These are phyloP conservation scores for Ajuga chamaepitys DNA, from an alignment of 257 asterid species.

Conservation along the genomic window DNA sequence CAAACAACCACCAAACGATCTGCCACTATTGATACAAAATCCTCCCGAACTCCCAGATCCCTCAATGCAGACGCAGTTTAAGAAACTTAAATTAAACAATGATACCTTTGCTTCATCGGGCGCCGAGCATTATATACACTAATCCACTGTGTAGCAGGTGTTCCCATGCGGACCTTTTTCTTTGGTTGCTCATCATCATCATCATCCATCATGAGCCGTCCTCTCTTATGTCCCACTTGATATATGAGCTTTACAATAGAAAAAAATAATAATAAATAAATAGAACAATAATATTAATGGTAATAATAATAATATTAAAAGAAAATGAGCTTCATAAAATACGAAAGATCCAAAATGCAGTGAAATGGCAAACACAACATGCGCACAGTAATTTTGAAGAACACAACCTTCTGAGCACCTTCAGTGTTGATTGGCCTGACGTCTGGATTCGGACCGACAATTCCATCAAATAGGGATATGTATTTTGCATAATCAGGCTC, in stretches of 20 bases:
- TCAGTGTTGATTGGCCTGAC: slow-evolving; percentile 62
- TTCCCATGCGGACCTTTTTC: slow-evolving; percentile 64
- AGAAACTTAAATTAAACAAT: background rate
- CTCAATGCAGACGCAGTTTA: background rate
- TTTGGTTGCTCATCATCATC: slow-evolving; percentile 56
- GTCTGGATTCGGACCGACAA: slow-evolving; percentile 56
- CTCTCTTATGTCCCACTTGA: slow-evolving; percentile 65
- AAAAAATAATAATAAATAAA: background rate
- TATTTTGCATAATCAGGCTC: slow-evolving; percentile 60
- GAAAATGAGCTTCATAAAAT: background rate
- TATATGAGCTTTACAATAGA: slow-evolving; percentile 28
- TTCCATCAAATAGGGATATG: slow-evolving; percentile 61
- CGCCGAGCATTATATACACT: slow-evolving; percentile 53
- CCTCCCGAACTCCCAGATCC: too few relatives aligned
- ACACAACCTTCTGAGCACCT: slow-evolving; percentile 54
- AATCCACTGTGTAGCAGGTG: slow-evolving; percentile 68
- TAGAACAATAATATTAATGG: background rate
- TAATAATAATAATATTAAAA: background rate
- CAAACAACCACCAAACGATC: too few relatives aligned
- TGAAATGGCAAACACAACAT: background rate
- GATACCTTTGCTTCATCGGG: slow-evolving; percentile 66
- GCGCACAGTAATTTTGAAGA: background rate
- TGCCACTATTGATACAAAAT: too few relatives aligned
- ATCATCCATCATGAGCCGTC: slow-evolving; percentile 35
- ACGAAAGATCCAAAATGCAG: slow-evolving; percentile 5